Conservation (phyloP, 805 yeast species). For the Naumovozyma baii region DNA sequence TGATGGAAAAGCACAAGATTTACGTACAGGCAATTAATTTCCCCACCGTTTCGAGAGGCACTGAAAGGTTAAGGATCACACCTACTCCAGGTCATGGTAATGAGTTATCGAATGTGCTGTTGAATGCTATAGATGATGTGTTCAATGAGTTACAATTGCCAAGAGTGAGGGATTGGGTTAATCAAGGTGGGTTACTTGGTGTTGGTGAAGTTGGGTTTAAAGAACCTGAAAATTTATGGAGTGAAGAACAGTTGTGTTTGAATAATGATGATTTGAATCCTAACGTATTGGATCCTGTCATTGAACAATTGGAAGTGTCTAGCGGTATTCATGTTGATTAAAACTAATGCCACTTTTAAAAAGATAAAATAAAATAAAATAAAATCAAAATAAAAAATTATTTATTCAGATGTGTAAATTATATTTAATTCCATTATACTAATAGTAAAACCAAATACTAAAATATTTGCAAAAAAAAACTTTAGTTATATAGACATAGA, state of each 20-base stretch:
- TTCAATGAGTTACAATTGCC: slow-evolving; percentile 66
- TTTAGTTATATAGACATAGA: neutral
- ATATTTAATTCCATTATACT: too few species aligned
- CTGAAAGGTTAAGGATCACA: slow-evolving; percentile 94
- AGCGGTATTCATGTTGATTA: slow-evolving; percentile 47
- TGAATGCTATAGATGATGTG: slow-evolving; percentile 71
- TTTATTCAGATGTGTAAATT: too few species aligned
- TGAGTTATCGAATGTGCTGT: slow-evolving; percentile 63
- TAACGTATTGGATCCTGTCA: slow-evolving; percentile 55
- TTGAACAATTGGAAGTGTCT: slow-evolving; percentile 57
- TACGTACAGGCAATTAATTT: slow-evolving; percentile 97
- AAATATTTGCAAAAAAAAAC: too few species aligned
- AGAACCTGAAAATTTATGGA: slow-evolving; percentile 69
- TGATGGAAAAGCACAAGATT: slow-evolving; percentile 73
- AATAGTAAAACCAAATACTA: too few species aligned
- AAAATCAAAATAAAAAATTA: too few species aligned
- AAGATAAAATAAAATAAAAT: too few species aligned
- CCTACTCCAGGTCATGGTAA: slow-evolving; percentile 95
- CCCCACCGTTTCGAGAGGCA: slow-evolving; percentile 95
- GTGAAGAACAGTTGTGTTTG: slow-evolving; percentile 63
- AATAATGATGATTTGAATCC: slow-evolving; percentile 54
- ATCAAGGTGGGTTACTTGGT: slow-evolving; percentile 81
- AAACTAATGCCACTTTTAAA: too few species aligned
- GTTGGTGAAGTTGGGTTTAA: slow-evolving; percentile 53
- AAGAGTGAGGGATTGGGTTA: slow-evolving; percentile 69